These are phyloP conservation scores for Quercus cerris DNA, from an alignment of 306 rosid genomes.

Conservation along the genomic window DNA sequence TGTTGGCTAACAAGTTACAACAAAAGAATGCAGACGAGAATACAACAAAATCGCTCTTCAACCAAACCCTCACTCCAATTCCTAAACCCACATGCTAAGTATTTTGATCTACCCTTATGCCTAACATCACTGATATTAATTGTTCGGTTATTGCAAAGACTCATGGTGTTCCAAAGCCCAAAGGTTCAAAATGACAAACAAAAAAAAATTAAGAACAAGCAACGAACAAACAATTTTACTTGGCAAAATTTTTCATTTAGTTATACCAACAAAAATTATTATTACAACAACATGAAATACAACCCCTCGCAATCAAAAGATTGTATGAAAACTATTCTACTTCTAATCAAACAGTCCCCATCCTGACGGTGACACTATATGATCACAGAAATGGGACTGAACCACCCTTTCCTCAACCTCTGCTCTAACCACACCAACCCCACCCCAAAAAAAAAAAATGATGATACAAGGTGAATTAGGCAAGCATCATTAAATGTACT, in stretches of 20 bases:
- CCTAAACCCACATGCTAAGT: no score
- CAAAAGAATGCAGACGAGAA: no score
- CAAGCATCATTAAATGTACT: slow-evolving; percentile 10
- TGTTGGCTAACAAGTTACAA: no score
- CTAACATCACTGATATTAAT: no score
- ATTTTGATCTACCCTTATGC: no score
- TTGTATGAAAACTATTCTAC: neutral
- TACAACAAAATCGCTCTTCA: no score
- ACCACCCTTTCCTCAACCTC: neutral
- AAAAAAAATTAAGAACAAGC: neutral
- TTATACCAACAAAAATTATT: neutral
- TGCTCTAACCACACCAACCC: neutral
- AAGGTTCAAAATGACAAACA: neutral
- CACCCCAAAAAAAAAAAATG: neutral
- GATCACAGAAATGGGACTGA: neutral
- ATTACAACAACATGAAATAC: neutral
- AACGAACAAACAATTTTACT: neutral
- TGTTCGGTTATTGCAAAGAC: no score
- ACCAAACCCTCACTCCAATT: no score
- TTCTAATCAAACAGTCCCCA: neutral
- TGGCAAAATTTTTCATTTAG: neutral
- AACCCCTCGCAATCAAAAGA: neutral
- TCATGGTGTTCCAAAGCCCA: no score
- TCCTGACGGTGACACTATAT: neutral
- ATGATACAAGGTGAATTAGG: neutral